Evolutionary conservation across 257 asterid genomes (phyloP).

Genomic region (Verbena officinalis): DNA sequence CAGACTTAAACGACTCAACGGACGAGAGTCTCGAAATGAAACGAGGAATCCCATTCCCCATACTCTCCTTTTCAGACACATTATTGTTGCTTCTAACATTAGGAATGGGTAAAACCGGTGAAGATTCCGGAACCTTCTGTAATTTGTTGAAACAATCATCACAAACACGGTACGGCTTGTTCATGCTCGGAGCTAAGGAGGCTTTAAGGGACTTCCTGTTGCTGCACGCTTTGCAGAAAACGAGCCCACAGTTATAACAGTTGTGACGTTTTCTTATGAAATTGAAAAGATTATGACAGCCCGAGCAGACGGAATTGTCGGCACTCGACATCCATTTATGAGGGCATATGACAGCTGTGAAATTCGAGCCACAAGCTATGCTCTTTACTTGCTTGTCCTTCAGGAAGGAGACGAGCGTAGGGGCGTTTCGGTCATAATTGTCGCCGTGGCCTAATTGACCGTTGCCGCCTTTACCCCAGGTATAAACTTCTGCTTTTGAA

Average conservation of each 20-base stretch:
- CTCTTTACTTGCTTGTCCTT: slow-evolving; percentile 77
- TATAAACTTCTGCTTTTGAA: slow-evolving; percentile 73
- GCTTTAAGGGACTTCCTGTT: slow-evolving; percentile 66
- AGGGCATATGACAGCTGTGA: slow-evolving; percentile 73
- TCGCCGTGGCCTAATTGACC: slow-evolving; percentile 92
- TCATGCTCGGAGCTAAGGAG: slow-evolving; percentile 74
- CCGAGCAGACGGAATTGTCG: slow-evolving; percentile 72
- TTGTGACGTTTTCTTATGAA: slow-evolving; percentile 88
- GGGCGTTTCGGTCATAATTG: slow-evolving; percentile 51
- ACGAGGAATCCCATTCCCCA: slow-evolving; percentile 42
- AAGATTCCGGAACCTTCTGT: slow-evolving; percentile 50
- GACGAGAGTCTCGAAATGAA: slow-evolving; percentile 56
- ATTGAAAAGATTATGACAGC: slow-evolving; percentile 67
- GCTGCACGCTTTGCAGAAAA: slow-evolving; percentile 80
- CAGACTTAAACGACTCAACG: slow-evolving; percentile 65
- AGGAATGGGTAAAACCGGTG: slow-evolving; percentile 39
- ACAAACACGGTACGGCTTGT: slow-evolving; percentile 90
- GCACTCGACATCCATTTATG: slow-evolving; percentile 76
- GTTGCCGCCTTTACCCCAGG: slow-evolving; percentile 84
- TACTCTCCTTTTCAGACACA: slow-evolving; percentile 44
- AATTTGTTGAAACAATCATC: slow-evolving; percentile 79
- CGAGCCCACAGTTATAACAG: slow-evolving; percentile 94
- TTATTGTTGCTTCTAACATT: slow-evolving; percentile 34
- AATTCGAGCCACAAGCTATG: slow-evolving; percentile 76
- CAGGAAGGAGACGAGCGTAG: slow-evolving; percentile 62